phyloP scores from a whole-genome alignment of 2,329 filamentous ascomycete species.

The Fusarium aywerte region DNA sequence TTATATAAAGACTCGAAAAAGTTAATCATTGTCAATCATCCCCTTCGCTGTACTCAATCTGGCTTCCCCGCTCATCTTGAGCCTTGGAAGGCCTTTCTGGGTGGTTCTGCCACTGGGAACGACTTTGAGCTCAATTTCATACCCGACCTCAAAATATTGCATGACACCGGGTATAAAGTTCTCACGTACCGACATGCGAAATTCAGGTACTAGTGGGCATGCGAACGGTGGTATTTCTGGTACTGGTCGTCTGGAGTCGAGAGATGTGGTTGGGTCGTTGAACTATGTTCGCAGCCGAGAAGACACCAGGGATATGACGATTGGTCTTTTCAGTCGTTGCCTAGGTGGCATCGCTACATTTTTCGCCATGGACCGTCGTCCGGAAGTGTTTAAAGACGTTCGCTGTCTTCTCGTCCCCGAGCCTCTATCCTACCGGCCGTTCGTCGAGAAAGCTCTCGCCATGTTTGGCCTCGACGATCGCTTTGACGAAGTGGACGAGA shows the following conservation, averaged over 20 bases:
- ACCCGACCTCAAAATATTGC: neutral
- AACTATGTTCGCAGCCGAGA: neutral
- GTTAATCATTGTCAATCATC: constrained; percentile 1
- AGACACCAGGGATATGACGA: neutral
- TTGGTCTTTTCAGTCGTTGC: neutral
- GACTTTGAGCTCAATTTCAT: constrained; percentile 7
- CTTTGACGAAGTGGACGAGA: neutral
- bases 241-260: neutral
- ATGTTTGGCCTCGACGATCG: neutral
- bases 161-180: neutral
- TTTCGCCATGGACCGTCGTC: constrained; percentile 4
- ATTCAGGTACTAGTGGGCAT: neutral
- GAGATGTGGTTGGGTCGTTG: neutral
- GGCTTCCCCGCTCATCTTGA: neutral
- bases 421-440: neutral
- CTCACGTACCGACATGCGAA: constrained; percentile 3
- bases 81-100: constrained; percentile 3
- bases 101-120: constrained; percentile 1
- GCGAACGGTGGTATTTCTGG: constrained; percentile 7
- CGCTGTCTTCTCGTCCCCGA: constrained; percentile 3
- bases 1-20: neutral
- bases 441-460: neutral
- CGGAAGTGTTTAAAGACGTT: neutral
- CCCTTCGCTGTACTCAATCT: neutral
- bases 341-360: neutral